These are phyloP conservation scores for Pythium vanterpoolii DNA, from an alignment of 352 stramenopile genomes.

Conservation along the genomic window DNA sequence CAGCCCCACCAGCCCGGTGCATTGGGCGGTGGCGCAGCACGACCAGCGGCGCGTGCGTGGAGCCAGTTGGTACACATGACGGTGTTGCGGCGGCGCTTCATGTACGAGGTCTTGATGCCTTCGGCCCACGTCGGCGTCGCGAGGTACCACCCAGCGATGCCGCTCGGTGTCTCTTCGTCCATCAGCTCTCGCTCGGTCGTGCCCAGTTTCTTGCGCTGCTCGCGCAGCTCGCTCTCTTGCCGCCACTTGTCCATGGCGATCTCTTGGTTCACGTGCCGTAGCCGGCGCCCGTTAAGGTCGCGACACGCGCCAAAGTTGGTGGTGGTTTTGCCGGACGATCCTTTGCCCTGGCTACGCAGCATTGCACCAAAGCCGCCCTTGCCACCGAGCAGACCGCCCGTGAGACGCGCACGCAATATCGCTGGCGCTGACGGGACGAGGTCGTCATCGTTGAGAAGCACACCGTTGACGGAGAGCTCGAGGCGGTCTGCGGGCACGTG, in stretches of 20 bases:
- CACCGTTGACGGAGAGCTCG: slow-evolving; percentile 60
- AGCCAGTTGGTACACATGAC: slow-evolving; percentile 71
- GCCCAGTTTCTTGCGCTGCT: slow-evolving; percentile 41
- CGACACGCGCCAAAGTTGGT: slow-evolving; percentile 72
- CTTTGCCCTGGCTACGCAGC: slow-evolving; percentile 78
- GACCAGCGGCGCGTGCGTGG: slow-evolving; percentile 49
- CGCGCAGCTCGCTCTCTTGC: slow-evolving; percentile 48
- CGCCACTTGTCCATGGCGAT: slow-evolving; percentile 82
- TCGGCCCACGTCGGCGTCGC: slow-evolving; percentile 81
- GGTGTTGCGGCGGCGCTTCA: slow-evolving; percentile 83
- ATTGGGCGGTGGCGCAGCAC: slow-evolving; percentile 28
- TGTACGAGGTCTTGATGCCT: slow-evolving; percentile 79
- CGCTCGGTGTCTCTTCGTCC: slow-evolving; percentile 79
- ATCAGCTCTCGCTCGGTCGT: slow-evolving; percentile 62
- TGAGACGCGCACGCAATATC: slow-evolving; percentile 61
- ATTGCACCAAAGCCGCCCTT: slow-evolving; percentile 87
- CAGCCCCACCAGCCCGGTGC: slow-evolving; percentile 81
- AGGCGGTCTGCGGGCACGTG: slow-evolving; percentile 42
- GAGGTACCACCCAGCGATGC: slow-evolving; percentile 82
- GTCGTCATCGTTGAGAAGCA: slow-evolving; percentile 40
- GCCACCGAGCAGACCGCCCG: slow-evolving; percentile 61
- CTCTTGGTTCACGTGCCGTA: slow-evolving; percentile 87
- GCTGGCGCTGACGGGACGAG: slow-evolving; percentile 42
- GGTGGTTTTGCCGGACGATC: slow-evolving; percentile 59
- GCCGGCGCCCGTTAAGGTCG: slow-evolving; percentile 67